Percentiles rank a stretch among this genome's conserved stretches.
Conservation (phyloP, 2,329 filamentous ascomycete genomes). For the Geosmithia morbida region DNA sequence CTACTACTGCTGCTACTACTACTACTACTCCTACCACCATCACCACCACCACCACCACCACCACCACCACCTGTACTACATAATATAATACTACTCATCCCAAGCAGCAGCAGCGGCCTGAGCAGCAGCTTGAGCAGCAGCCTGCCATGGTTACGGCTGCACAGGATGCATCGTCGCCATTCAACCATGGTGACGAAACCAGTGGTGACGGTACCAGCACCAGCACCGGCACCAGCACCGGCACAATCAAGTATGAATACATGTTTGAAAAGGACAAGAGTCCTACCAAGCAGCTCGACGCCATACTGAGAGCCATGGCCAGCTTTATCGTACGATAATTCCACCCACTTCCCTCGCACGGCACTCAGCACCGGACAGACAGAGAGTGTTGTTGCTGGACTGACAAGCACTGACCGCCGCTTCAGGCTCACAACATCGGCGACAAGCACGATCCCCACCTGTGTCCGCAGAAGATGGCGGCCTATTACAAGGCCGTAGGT, state of each 20-base stretch:
- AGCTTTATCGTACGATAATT: slow-evolving; percentile 49
- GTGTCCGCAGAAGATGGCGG: slow-evolving; percentile 56
- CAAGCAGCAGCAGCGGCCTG: too few relatives aligned
- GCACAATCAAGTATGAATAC: slow-evolving; percentile 37
- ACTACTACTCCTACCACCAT: too few relatives aligned
- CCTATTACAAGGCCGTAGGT: slow-evolving; percentile 62
- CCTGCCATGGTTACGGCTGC: too few relatives aligned
- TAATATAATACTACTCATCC: too few relatives aligned
- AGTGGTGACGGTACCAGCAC: too few relatives aligned
- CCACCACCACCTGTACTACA: too few relatives aligned
- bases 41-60: too few relatives aligned
- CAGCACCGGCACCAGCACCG: not conserved
- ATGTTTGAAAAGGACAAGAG: slow-evolving; percentile 55
- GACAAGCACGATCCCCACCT: slow-evolving; percentile 37
- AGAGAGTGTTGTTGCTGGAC: too few relatives aligned
- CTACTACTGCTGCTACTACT: too few relatives aligned
- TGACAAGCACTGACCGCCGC: slow-evolving; percentile 2
- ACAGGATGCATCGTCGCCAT: too few relatives aligned
- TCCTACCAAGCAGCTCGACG: slow-evolving; percentile 51
- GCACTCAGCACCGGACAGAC: slow-evolving; percentile 7
- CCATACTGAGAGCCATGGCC: slow-evolving; percentile 53
- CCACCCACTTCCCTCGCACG: not conserved
- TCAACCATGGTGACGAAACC: not conserved
- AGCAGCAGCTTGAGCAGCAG: too few relatives aligned
- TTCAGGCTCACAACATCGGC: slow-evolving; percentile 41